These are phyloP conservation scores for Venturia pyrina DNA, from an alignment of 2,329 filamentous ascomycete species.

Conservation along the genomic window DNA sequence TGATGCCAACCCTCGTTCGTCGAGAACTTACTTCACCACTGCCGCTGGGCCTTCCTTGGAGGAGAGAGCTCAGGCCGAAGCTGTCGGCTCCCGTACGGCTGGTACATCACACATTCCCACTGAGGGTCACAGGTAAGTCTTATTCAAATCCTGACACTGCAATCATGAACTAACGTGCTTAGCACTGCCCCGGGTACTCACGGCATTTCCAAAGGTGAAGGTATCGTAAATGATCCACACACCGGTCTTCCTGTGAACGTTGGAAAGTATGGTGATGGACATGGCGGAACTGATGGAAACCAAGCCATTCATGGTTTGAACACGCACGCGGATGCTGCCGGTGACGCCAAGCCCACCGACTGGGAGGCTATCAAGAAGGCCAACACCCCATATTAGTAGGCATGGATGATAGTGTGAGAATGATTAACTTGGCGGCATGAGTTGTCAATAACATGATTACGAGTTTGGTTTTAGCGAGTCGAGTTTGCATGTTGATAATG, in stretches of 20 bases:
- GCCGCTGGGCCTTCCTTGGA: too few species aligned
- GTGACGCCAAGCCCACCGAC: conserved; percentile 13
- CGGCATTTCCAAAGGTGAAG: conserved; percentile 16
- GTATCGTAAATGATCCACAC: conserved; percentile 26
- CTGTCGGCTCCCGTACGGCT: background rate
- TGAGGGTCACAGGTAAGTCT: background rate
- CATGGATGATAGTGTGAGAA: background rate
- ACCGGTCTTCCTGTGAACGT: conserved; percentile 33
- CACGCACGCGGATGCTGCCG: background rate
- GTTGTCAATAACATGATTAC: background rate
- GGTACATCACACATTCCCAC: background rate
- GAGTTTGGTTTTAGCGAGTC: background rate
- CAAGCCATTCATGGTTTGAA: conserved; percentile 18
- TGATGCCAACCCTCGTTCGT: background rate
- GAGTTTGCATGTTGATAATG: too few species aligned
- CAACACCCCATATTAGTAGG: conserved; percentile 21
- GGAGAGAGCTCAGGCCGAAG: too few species aligned
- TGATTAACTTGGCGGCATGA: background rate
- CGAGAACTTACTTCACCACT: too few species aligned
- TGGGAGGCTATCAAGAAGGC: conserved; percentile 21
- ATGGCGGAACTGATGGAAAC: conserved; percentile 29
- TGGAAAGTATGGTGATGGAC: conserved; percentile 27
- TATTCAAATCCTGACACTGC: background rate
- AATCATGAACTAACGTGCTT: background rate
- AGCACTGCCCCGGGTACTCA: background rate